phyloP scores from a whole-genome alignment of 2,329 filamentous ascomycete species.

The Iodosphaeria phyllophila region DNA sequence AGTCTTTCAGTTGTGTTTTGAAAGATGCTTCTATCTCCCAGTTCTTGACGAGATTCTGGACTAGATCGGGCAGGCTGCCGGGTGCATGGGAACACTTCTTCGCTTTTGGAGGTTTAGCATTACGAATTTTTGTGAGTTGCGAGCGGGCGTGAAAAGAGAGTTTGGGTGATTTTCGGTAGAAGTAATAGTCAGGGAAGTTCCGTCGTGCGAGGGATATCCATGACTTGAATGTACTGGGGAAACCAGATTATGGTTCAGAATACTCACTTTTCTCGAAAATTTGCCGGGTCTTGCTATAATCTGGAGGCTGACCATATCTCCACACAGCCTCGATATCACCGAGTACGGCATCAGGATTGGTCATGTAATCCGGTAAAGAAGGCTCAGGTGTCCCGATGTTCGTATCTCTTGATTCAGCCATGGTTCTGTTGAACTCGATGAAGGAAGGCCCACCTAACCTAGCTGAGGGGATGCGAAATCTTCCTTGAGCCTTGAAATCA shows the following conservation, averaged over 20 bases:
- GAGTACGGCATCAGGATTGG: slow-evolving; percentile 7
- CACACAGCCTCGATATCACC: slow-evolving; percentile 31
- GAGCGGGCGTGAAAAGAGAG: neutral
- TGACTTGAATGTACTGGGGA: neutral
- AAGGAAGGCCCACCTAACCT: too few relatives aligned
- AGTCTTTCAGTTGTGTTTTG: slow-evolving; percentile 40
- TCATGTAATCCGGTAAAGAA: slow-evolving; percentile 9
- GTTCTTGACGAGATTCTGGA: slow-evolving; percentile 55
- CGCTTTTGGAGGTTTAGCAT: slow-evolving; percentile 18
- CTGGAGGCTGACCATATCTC: slow-evolving; percentile 40
- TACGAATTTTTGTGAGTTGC: neutral
- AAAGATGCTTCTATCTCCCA: slow-evolving; percentile 57
- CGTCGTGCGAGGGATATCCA: neutral
- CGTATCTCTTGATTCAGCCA: too few relatives aligned
- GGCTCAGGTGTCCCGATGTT: too few relatives aligned
- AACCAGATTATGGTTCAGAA: too few relatives aligned
- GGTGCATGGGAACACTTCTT: slow-evolving; percentile 35
- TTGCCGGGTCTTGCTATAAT: slow-evolving; percentile 44
- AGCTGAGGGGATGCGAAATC: too few relatives aligned
- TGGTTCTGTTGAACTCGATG: too few relatives aligned
- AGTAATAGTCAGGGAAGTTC: neutral
- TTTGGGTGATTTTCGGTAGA: too few relatives aligned
- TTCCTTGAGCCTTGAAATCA: too few relatives aligned
- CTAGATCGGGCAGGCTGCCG: slow-evolving; percentile 36
- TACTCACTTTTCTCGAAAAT: slow-evolving; percentile 37